Evolutionary conservation across 352 stramenopile species (phyloP).

Genomic region (Globisporangium apiculatum): DNA sequence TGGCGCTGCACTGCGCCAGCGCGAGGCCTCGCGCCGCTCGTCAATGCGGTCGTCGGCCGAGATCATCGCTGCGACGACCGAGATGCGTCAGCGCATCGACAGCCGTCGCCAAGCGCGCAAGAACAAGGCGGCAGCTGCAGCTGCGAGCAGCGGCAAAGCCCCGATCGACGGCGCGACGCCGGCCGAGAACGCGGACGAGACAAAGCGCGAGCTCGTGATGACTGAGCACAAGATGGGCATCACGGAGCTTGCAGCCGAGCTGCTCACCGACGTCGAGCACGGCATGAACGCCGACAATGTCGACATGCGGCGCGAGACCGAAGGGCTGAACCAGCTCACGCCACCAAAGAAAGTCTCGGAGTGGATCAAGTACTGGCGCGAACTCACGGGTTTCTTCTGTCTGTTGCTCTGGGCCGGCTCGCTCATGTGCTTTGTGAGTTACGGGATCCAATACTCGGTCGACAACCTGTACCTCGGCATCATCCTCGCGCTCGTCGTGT

Average conservation of each 20-base stretch:
- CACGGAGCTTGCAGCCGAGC: slow-evolving; percentile 32
- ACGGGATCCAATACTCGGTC: slow-evolving; percentile 34
- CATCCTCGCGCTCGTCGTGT: slow-evolving; percentile 37
- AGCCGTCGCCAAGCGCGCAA: slow-evolving; percentile 29
- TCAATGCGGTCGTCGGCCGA: slow-evolving; percentile 44
- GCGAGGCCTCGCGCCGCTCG: slow-evolving; percentile 19
- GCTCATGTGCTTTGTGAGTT: slow-evolving; percentile 45
- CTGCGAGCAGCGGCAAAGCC: background rate
- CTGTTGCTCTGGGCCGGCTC: slow-evolving; percentile 44
- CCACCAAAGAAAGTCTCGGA: slow-evolving; percentile 46
- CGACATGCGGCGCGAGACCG: slow-evolving; percentile 36
- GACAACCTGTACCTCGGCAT: slow-evolving; percentile 47
- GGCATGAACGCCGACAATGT: slow-evolving; percentile 42
- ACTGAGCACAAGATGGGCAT: slow-evolving; percentile 48
- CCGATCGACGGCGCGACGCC: background rate
- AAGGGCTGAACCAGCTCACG: slow-evolving; percentile 44
- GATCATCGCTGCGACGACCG: slow-evolving; percentile 41
- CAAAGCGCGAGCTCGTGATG: slow-evolving; percentile 42
- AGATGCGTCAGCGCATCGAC: slow-evolving; percentile 55
- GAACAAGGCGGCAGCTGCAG: slow-evolving; percentile 12
- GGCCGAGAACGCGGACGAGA: slow-evolving; percentile 16
- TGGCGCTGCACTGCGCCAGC: slow-evolving; percentile 6
- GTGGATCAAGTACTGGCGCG: slow-evolving; percentile 48
- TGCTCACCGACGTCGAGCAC: slow-evolving; percentile 30
- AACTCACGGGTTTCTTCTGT: slow-evolving; percentile 54